Evolutionary conservation across 257 asterid species (phyloP).

Genomic region (Solanum virginianum): DNA sequence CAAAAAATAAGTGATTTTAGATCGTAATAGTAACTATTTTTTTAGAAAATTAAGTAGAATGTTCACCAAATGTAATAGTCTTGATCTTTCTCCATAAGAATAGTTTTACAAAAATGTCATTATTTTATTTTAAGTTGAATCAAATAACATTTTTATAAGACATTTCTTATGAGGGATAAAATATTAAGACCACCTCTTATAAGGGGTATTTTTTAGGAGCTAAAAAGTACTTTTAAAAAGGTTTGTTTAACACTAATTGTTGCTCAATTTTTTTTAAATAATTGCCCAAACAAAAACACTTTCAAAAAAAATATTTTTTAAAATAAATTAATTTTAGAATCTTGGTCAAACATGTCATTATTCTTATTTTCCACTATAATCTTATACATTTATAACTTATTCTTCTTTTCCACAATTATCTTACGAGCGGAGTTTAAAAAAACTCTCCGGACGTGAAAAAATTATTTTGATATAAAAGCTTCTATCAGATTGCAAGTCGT

Average conservation of each 20-base stretch:
- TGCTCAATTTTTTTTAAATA: not conserved
- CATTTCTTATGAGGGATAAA: too few species aligned
- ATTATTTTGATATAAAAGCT: not conserved
- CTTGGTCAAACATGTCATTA: not conserved
- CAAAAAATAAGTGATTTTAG: not conserved
- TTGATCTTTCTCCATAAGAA: too few species aligned
- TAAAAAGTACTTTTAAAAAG: not conserved
- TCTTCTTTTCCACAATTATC: fast-evolving
- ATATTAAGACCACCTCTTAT: too few species aligned
- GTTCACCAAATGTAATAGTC: too few species aligned
- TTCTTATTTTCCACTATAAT: not conserved
- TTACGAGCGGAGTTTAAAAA: not conserved
- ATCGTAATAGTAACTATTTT: not conserved
- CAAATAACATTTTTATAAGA: too few species aligned
- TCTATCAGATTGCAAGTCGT: not conserved
- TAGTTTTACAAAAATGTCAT: too few species aligned
- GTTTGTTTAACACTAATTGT: not conserved
- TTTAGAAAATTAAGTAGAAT: not conserved
- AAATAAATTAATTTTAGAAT: not conserved
- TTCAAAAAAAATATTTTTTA: not conserved
- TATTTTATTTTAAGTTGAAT: too few species aligned
- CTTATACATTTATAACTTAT: not conserved
- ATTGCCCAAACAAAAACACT: not conserved
- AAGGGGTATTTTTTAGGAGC: not conserved
- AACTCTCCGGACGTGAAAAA: not conserved